Conservation (phyloP, 2,329 filamentous ascomycete genomes). For the Lachnellula cervina region DNA sequence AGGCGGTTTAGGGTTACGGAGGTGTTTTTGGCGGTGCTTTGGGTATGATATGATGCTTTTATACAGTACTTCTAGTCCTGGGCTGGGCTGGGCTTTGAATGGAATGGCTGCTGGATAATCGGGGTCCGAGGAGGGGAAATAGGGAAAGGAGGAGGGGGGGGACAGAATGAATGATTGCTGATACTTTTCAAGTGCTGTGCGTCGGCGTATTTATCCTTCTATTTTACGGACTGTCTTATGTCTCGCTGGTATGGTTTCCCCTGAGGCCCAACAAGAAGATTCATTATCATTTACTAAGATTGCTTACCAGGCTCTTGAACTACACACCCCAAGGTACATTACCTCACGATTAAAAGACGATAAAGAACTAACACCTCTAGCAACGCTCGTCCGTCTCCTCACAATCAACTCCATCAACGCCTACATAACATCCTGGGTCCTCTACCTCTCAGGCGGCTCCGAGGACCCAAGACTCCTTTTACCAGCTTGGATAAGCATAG, state of each 20-base stretch:
- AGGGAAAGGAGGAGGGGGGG: background rate
- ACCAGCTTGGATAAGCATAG: slow-evolving; percentile 73
- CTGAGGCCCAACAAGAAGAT: background rate
- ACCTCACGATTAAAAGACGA: background rate
- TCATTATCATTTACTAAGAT: background rate
- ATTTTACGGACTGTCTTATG: slow-evolving; percentile 82
- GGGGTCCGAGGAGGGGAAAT: background rate
- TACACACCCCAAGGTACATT: slow-evolving; percentile 62
- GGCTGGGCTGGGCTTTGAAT: too few species aligned
- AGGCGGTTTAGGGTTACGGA: slow-evolving; percentile 57
- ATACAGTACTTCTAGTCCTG: background rate
- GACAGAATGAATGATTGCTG: slow-evolving; percentile 7
- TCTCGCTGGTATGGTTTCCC: slow-evolving; percentile 60
- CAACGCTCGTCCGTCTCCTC: slow-evolving; percentile 73
- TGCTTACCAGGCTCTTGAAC: slow-evolving; percentile 62
- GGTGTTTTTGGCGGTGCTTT: slow-evolving; percentile 66
- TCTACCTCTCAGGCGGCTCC: slow-evolving; percentile 65
- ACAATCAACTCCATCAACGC: slow-evolving; percentile 71
- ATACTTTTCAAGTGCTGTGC: slow-evolving; percentile 58
- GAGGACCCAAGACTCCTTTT: slow-evolving; percentile 66
- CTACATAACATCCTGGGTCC: slow-evolving; percentile 68
- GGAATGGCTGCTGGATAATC: background rate
- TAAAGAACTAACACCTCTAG: slow-evolving; percentile 32
- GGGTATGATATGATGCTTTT: slow-evolving; percentile 47
- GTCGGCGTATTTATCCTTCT: slow-evolving; percentile 73